Conservation (phyloP, 495 filamentous ascomycete genomes). For the Aspergillus saccharolyticus region DNA sequence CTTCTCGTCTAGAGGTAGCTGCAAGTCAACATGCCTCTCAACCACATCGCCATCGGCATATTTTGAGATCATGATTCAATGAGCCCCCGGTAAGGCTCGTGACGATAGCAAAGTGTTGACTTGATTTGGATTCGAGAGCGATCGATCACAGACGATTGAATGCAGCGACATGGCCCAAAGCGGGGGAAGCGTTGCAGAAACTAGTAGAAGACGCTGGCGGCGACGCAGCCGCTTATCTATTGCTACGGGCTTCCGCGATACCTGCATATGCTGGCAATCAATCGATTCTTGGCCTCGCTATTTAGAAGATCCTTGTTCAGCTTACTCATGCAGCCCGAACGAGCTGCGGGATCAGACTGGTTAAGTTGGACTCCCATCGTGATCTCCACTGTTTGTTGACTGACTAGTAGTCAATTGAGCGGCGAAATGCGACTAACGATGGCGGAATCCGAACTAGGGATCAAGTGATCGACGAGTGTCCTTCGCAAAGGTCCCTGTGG, state of each 20-base stretch:
- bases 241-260: background rate
- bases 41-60: background rate
- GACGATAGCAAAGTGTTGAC: background rate
- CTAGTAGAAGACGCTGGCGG: background rate
- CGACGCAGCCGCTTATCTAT: background rate
- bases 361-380: background rate
- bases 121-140: background rate
- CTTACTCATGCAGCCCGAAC: background rate
- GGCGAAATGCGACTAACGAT: no score
- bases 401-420: no score
- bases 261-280: background rate
- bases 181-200: background rate
- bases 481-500: no score
- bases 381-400: no score
- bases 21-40: background rate
- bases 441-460: no score
- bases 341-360: background rate
- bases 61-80: background rate
- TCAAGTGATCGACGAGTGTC: no score
- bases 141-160: background rate
- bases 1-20: background rate
- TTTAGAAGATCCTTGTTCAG: background rate
- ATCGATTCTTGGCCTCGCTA: background rate
- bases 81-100: background rate
- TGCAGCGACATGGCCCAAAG: background rate